phyloP scores from a whole-genome alignment of 768 basidiomycete species.

The Inosperma sp. region DNA sequence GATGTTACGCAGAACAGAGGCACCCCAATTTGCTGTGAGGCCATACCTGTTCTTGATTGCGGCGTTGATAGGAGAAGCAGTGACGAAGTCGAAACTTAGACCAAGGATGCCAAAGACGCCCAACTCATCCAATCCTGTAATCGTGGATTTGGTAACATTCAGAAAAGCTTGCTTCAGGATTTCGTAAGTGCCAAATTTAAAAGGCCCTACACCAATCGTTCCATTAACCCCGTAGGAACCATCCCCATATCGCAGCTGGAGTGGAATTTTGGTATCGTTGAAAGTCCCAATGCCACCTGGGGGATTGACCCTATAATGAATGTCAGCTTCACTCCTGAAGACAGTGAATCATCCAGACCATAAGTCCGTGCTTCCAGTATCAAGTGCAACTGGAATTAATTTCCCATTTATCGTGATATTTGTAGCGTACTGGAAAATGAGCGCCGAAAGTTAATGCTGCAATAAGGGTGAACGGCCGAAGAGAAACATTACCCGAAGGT shows the following conservation, averaged over 20 bases:
- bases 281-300: conserved; percentile 29
- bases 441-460: background rate
- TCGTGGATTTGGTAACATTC: conserved; percentile 20
- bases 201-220: conserved; percentile 30
- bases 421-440: conserved; percentile 25
- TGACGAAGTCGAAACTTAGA: conserved; percentile 29
- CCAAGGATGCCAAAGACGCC: conserved; percentile 35
- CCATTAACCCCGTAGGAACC: conserved; percentile 33
- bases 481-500: conserved; percentile 15
- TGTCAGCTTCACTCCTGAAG: background rate
- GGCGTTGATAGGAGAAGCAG: conserved; percentile 28
- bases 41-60: conserved; percentile 24
- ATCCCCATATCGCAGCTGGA: conserved; percentile 32
- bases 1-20: conserved; percentile 38
- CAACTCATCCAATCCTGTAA: conserved; percentile 12
- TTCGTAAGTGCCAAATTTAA: conserved; percentile 30
- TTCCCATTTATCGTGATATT: conserved; percentile 30
- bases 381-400: conserved; percentile 33
- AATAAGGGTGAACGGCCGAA: background rate
- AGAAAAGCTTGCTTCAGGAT: conserved; percentile 31
- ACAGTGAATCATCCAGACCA: conserved; percentile 21
- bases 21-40: conserved; percentile 27
- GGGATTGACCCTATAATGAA: conserved; percentile 29
- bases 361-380: conserved; percentile 37
- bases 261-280: conserved; percentile 30